Base-by-base conservation (phyloP, 495 filamentous ascomycete genomes). In the Terfezia boudieri region DNA sequence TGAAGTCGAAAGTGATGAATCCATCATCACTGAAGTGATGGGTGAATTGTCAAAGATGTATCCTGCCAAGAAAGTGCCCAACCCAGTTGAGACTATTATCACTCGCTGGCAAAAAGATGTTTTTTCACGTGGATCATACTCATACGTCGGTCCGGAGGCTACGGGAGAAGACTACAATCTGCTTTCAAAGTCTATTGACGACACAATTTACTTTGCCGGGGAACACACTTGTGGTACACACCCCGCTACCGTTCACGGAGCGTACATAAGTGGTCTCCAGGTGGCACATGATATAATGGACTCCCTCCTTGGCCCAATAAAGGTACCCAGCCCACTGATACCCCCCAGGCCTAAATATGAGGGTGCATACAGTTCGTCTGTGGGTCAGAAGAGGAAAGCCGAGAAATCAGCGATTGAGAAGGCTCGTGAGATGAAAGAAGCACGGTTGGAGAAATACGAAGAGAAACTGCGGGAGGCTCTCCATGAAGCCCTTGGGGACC, bases 161-260 rank as follows among this genome's bases (percentile, higher is more conserved):
- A 76, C 76, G 22, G 79, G 83, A 1, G 85, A 85, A 48, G 90
- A 99, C 67, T 96, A 96, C 66, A 85, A 96, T 64, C 69, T 77
- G 17, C 94, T 96, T 85, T 88, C 90, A n/a, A 70, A 75, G 58
- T 69, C 80, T 2, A 71, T 94, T 50, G 86, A 84, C 38, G 93
- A 90, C 56, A 56, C 55, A 11, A 70, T 99, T 16, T 87, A 89
- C 70, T 99, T 99, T 68, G 90, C 92, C 4, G 90, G 90, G 23
- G 90, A 99, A 69, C 89, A 90, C 41, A 95, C 90, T 4, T 93
- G 82, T 66, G 86, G 84, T 50, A 92, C 86, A 2, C 88, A 99
- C 66, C 90, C 90, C 9, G 90, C 90, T 32, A 96, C 90, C 6
- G 90, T 96, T 1, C 90, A 99, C 60, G 90, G 90, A 8, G 90